phyloP scores from a whole-genome alignment of 2,329 filamentous ascomycete species.

The Curvularia sp. region DNA sequence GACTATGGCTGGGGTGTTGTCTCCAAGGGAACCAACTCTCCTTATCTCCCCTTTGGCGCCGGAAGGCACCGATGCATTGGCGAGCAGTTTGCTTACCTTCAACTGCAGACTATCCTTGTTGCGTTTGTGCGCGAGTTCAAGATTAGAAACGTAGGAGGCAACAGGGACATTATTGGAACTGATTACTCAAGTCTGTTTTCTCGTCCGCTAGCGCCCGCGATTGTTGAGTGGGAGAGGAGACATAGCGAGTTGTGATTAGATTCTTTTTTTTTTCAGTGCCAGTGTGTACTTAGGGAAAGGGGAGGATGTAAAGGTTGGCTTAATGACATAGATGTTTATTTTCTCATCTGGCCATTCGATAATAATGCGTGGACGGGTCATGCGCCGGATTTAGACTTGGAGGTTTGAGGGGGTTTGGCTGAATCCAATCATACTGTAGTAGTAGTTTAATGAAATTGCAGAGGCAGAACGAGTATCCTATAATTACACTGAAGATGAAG shows the following conservation, averaged over 20 bases:
- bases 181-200: constrained; percentile 66
- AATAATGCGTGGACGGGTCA: neutral
- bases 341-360: neutral
- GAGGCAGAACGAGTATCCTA: neutral
- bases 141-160: constrained; percentile 77
- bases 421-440: neutral
- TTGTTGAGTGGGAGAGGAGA: constrained; percentile 78
- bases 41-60: constrained; percentile 93
- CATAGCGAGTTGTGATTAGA: constrained; percentile 42
- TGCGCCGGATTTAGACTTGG: constrained; percentile 1
- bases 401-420: neutral
- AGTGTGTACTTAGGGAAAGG: neutral
- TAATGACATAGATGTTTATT: constrained; percentile 25
- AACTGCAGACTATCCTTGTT: constrained; percentile 84
- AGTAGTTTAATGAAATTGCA: neutral
- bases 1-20: constrained; percentile 95
- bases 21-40: constrained; percentile 86
- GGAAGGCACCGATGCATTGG: constrained; percentile 94
- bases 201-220: constrained; percentile 55
- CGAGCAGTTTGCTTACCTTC: constrained; percentile 94
- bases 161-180: constrained; percentile 70
- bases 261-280: neutral
- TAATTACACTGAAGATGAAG: neutral
- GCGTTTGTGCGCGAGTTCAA: constrained; percentile 80
- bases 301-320: neutral